Conservation (phyloP, 108 stramenopile genomes). For the Nitzschia inconspicua region DNA sequence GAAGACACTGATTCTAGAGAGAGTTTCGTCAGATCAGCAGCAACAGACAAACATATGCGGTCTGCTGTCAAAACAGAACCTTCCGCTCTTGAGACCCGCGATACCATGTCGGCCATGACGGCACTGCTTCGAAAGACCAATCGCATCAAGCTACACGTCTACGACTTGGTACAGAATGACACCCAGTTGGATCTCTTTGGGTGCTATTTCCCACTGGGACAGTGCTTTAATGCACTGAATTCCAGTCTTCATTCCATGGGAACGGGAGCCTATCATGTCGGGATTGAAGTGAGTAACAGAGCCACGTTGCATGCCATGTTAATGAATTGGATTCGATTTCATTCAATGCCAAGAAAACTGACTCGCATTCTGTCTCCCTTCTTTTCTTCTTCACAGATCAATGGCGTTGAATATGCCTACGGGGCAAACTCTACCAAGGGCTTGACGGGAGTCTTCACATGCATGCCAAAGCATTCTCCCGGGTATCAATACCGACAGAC, state of each 20-base stretch:
- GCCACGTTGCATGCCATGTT: neutral
- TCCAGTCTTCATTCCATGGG: slow-evolving; percentile 65
- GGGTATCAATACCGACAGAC: slow-evolving; percentile 74
- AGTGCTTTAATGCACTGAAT: slow-evolving; percentile 69
- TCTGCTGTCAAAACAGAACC: too few species aligned
- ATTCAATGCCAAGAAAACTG: neutral
- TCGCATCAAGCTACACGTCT: slow-evolving; percentile 52
- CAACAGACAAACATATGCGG: too few species aligned
- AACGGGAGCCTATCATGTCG: slow-evolving; percentile 83
- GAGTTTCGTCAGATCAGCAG: too few species aligned
- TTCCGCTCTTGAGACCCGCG: too few species aligned
- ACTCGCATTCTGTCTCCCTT: neutral
- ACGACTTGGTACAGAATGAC: slow-evolving; percentile 65
- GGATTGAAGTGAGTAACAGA: slow-evolving; percentile 54
- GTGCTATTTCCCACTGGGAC: slow-evolving; percentile 68
- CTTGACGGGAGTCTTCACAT: slow-evolving; percentile 77
- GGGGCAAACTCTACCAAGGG: slow-evolving; percentile 65
- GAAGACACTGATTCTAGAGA: too few species aligned
- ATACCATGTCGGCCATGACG: too few species aligned
- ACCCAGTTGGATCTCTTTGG: slow-evolving; percentile 60
- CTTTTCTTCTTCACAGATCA: slow-evolving; percentile 30
- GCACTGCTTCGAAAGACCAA: too few species aligned
- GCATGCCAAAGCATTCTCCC: slow-evolving; percentile 63
- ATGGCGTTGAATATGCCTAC: slow-evolving; percentile 79
- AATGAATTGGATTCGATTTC: neutral